These are phyloP conservation scores for Neonectria punicea DNA, from an alignment of 2,329 filamentous ascomycete species.

Conservation along the genomic window DNA sequence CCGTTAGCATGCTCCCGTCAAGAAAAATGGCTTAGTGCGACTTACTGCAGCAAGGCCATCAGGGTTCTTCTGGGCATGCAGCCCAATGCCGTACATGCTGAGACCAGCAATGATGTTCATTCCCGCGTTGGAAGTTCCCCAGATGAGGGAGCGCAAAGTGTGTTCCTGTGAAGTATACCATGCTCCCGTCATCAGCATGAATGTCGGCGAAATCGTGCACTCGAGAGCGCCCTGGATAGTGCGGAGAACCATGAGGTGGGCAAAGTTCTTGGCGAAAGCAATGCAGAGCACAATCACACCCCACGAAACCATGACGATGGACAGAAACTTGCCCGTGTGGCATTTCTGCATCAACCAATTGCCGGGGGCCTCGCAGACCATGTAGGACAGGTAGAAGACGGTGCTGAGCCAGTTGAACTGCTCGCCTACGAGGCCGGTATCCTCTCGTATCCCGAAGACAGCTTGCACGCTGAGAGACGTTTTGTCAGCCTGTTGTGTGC, in stretches of 20 bases:
- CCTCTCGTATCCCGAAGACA: conserved; percentile 44
- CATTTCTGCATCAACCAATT: conserved; percentile 49
- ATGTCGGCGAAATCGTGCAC: conserved; percentile 45
- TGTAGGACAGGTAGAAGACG: conserved; percentile 45
- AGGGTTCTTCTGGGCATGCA: conserved; percentile 37
- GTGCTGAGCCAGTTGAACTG: conserved; percentile 47
- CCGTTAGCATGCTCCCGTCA: neutral
- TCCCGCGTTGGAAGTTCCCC: conserved; percentile 47
- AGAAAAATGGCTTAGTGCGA: neutral
- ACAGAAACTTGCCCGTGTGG: conserved; percentile 48
- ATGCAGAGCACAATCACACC: conserved; percentile 45
- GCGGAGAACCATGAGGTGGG: conserved; percentile 44
- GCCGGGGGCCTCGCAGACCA: conserved; percentile 42
- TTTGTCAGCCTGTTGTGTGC: conserved; percentile 46
- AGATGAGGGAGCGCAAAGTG: conserved; percentile 44
- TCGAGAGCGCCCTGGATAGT: conserved; percentile 45
- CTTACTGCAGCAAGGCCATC: conserved; percentile 35
- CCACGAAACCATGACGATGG: conserved; percentile 48
- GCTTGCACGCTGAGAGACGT: conserved; percentile 44
- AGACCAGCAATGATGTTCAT: conserved; percentile 47
- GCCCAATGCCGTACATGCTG: conserved; percentile 41
- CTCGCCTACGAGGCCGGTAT: conserved; percentile 43
- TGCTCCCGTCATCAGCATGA: conserved; percentile 46
- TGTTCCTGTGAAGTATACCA: conserved; percentile 49
- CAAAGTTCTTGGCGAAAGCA: conserved; percentile 44